Conservation (phyloP, 2,329 filamentous ascomycete species). For the Cryoendolithus antarcticus region DNA sequence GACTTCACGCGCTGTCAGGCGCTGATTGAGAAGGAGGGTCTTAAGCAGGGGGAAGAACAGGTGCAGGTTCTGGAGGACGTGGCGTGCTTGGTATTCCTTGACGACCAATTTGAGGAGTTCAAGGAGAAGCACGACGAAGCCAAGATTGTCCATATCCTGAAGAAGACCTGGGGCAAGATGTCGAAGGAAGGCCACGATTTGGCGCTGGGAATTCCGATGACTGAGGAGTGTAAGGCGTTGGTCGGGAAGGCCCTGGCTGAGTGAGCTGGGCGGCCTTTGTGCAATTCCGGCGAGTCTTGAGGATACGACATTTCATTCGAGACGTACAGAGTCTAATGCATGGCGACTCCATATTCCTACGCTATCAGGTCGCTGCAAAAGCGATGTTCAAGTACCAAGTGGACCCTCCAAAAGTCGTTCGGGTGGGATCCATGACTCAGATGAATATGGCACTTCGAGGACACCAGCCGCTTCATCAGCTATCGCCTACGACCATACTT, state of each 20-base stretch:
- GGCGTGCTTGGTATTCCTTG: constrained; percentile 75
- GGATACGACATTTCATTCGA: background rate
- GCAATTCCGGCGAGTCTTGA: background rate
- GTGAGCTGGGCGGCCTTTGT: constrained; percentile 3
- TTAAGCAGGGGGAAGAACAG: constrained; percentile 50
- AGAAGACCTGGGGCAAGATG: constrained; percentile 71
- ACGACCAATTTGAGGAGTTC: constrained; percentile 76
- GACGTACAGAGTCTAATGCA: background rate
- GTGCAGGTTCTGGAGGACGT: constrained; percentile 73
- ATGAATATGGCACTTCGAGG: too few species aligned
- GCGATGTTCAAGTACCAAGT: background rate
- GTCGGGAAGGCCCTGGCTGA: constrained; percentile 49
- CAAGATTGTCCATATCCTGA: constrained; percentile 59
- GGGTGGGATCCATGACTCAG: background rate
- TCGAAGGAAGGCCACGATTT: constrained; percentile 47
- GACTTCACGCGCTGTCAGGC: constrained; percentile 52
- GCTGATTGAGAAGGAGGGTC: constrained; percentile 67
- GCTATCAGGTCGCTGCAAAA: background rate
- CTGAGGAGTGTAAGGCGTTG: constrained; percentile 48
- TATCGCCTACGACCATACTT: too few species aligned
- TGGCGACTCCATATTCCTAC: background rate
- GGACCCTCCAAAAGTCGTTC: background rate
- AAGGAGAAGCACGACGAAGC: constrained; percentile 61
- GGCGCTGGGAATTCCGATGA: constrained; percentile 53
- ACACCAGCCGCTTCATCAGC: too few species aligned